Conservation (phyloP, 805 yeast genomes). For the Yarrowia hollandica region DNA sequence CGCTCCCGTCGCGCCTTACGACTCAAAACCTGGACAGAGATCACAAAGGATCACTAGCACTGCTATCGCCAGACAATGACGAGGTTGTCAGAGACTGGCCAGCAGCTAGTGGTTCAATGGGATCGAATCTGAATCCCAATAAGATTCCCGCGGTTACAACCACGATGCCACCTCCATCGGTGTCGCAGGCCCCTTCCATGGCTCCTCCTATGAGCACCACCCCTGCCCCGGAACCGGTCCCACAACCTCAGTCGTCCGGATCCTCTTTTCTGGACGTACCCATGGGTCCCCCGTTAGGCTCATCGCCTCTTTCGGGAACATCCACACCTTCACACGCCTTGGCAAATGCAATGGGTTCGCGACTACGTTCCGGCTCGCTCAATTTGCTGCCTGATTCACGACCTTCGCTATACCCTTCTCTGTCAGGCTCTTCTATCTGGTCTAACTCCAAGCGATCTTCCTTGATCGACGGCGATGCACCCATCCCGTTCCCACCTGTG, state of each 20-base stretch:
- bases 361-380: constrained; percentile 38
- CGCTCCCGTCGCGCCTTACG: constrained; percentile 65
- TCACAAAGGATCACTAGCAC: constrained; percentile 41
- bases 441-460: constrained; percentile 31
- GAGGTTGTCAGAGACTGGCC: constrained; percentile 28
- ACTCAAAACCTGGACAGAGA: constrained; percentile 36
- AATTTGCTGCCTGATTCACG: constrained; percentile 36
- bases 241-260: neutral
- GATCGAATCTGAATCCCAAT: constrained; percentile 28
- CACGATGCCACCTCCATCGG: constrained; percentile 13
- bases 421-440: constrained; percentile 39
- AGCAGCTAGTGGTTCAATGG: neutral
- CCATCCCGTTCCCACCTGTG: constrained; percentile 33
- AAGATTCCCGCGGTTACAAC: constrained; percentile 37
- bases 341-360: constrained; percentile 23
- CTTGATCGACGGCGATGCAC: constrained; percentile 32
- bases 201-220: neutral
- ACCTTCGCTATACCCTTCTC: constrained; percentile 34
- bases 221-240: neutral
- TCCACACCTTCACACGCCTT: constrained; percentile 19
- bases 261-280: constrained; percentile 19
- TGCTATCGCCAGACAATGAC: constrained; percentile 38
- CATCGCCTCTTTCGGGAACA: constrained; percentile 29
- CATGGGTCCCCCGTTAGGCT: constrained; percentile 27
- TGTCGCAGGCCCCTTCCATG: constrained; percentile 17